phyloP scores from a whole-genome alignment of 176 grass and related monocot genomes.

The Canna indica region DNA sequence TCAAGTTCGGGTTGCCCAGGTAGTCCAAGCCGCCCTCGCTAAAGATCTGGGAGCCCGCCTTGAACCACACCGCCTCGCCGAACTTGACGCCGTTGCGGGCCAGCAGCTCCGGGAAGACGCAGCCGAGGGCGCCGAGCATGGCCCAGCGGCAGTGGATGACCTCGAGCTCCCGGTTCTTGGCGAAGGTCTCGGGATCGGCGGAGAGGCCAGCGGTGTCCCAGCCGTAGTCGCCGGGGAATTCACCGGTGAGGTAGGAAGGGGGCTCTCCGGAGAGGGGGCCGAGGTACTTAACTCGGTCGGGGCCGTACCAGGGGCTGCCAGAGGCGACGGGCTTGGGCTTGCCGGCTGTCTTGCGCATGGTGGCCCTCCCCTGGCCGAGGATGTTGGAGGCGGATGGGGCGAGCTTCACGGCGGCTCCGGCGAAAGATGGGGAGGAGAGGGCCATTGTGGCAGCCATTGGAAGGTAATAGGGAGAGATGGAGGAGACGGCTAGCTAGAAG shows the following conservation, averaged over 20 bases:
- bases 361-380: slow-evolving; percentile 34
- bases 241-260: slow-evolving; percentile 72
- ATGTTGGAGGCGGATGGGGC: slow-evolving; percentile 14
- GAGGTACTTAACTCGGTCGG: slow-evolving; percentile 69
- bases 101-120: slow-evolving; percentile 85
- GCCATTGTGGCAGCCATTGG: slow-evolving; percentile 45
- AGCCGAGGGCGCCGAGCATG: slow-evolving; percentile 84
- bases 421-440: slow-evolving; percentile 40
- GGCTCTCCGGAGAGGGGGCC: slow-evolving; percentile 73
- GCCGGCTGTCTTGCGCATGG: slow-evolving; percentile 47
- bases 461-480: background rate
- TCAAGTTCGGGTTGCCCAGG: slow-evolving; percentile 73
- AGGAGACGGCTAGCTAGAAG: too few relatives aligned
- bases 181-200: slow-evolving; percentile 76
- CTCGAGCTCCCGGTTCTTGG: slow-evolving; percentile 85
- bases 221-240: slow-evolving; percentile 85
- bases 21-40: slow-evolving; percentile 85
- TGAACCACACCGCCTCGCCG: slow-evolving; percentile 94
- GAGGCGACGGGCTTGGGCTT: slow-evolving; percentile 27
- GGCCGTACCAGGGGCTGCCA: slow-evolving; percentile 75
- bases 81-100: slow-evolving; percentile 76
- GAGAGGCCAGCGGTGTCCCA: slow-evolving; percentile 83
- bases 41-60: slow-evolving; percentile 77
- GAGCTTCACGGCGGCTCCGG: slow-evolving; percentile 36
- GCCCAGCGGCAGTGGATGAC: slow-evolving; percentile 84